Base-by-base conservation (phyloP, 257 asterid genomes). In the Solanum appendiculatum region DNA sequence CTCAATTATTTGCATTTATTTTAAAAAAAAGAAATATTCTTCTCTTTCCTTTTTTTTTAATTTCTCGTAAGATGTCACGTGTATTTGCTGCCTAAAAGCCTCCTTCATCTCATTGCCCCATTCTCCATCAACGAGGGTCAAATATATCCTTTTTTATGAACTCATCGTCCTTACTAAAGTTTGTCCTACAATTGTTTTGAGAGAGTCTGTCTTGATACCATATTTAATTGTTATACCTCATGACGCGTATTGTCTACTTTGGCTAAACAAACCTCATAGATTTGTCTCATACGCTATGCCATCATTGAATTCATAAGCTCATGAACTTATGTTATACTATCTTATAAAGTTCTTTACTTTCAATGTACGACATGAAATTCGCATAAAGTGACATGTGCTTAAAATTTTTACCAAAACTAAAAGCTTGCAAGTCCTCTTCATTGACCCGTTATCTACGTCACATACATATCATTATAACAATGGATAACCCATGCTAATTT, bases 301-400 rank as follows among this genome's bases (percentile, higher is more conserved):
- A 18, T 70, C 2, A 33, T 33, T 4, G 5, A 70, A 21, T 21
- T 0, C 5, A 33, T 33, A 33, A 70, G 1, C 0, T 0, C 1
- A 3, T 31, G 3, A 66, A 3, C 5, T 29, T 66, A 1, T 66
- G 5, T 54, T 54, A 3, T 1, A n/a, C n/a, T n/a, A 1, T 14
- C 1, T 68, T 29, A 14, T 68, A 68, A 29, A 14, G 10, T 29
- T 14, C 0, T 29, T 68, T 12, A 14, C 23, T 29, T 15, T 29
- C 1, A 3, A 31, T 7, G 2, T 0, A 1, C 0, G 5, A 56
- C 3, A 3, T 0, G 0, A 7, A 0, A 66, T 27, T 14, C 2
- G 29, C 10, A 0, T 66, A 66, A 66, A 66, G 0, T 27, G 0
- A 15, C n/a, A 15, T 69, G 2, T 15, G n/a, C 75, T n/a, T n/a